phyloP scores from a whole-genome alignment of 2,329 filamentous ascomycete species.

The Thelonectria olida region DNA sequence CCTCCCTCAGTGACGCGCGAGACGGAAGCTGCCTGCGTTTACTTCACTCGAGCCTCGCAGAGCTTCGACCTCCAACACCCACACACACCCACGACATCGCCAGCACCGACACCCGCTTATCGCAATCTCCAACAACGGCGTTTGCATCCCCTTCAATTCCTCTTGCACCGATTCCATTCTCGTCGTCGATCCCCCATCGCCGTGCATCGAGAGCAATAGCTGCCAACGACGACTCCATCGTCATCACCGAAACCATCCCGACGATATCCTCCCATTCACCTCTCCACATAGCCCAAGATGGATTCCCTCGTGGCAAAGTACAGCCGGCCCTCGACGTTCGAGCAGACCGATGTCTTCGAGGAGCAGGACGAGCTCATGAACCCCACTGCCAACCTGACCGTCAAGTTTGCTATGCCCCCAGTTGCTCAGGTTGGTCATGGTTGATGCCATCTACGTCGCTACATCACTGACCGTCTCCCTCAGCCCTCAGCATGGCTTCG shows the following conservation, averaged over 20 bases:
- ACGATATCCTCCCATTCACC: not conserved
- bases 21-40: slow-evolving; percentile 54
- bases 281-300: slow-evolving; percentile 64
- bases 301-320: slow-evolving; percentile 94
- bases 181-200: not conserved
- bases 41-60: slow-evolving; percentile 27
- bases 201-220: not conserved
- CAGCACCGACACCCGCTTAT: not conserved
- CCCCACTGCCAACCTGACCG: slow-evolving; percentile 78
- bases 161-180: not conserved
- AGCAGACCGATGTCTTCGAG: slow-evolving; percentile 75
- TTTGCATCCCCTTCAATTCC: too few species aligned
- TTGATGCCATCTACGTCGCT: not conserved
- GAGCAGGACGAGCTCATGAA: slow-evolving; percentile 80
- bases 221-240: slow-evolving; percentile 1
- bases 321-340: slow-evolving; percentile 79
- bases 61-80: slow-evolving; percentile 16
- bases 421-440: slow-evolving; percentile 78
- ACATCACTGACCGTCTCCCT: slow-evolving; percentile 14
- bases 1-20: slow-evolving; percentile 52
- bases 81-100: not conserved
- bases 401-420: slow-evolving; percentile 95
- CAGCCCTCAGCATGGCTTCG: slow-evolving; percentile 95
- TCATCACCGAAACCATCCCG: slow-evolving; percentile 4
- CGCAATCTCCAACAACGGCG: not conserved